A percentile compares a stretch with the other conserved stretches of the same genome.
Evolutionary conservation across 306 rosid species (phyloP).

Genomic region (Gillenia trifoliata): DNA sequence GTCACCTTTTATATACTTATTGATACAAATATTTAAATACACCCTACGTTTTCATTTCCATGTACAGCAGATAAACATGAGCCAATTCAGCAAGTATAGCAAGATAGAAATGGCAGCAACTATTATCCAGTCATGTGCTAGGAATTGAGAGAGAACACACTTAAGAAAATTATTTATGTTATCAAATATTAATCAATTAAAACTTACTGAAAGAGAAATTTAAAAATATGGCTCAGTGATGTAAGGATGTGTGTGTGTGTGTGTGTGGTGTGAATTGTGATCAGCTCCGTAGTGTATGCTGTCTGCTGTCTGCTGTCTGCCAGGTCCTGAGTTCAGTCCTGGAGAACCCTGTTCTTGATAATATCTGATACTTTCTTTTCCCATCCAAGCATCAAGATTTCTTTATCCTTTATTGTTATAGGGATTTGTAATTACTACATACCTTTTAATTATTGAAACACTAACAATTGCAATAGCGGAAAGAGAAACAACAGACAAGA

Average conservation of each 20-base stretch:
- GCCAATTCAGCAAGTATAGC: neutral
- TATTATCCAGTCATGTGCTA: neutral
- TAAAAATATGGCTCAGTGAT: neutral
- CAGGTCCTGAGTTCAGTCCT: neutral
- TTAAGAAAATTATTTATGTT: neutral
- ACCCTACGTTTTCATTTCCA: neutral
- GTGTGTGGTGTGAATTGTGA: neutral
- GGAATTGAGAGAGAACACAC: neutral
- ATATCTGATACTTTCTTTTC: neutral
- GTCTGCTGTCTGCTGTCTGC: neutral
- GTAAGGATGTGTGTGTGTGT: neutral
- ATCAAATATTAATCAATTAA: neutral
- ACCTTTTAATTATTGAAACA: neutral
- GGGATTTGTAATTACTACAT: neutral
- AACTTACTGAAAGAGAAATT: neutral
- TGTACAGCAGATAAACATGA: neutral
- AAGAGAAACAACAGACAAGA: neutral
- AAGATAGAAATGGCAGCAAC: slow-evolving; percentile 1
- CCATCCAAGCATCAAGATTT: neutral
- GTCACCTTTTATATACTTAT: neutral
- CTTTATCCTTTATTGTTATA: neutral
- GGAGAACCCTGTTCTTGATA: neutral
- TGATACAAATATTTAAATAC: neutral
- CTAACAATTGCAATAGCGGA: neutral
- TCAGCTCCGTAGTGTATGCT: neutral